Conservation (phyloP, 139 green algal genomes). For the Penium margaritaceum region DNA sequence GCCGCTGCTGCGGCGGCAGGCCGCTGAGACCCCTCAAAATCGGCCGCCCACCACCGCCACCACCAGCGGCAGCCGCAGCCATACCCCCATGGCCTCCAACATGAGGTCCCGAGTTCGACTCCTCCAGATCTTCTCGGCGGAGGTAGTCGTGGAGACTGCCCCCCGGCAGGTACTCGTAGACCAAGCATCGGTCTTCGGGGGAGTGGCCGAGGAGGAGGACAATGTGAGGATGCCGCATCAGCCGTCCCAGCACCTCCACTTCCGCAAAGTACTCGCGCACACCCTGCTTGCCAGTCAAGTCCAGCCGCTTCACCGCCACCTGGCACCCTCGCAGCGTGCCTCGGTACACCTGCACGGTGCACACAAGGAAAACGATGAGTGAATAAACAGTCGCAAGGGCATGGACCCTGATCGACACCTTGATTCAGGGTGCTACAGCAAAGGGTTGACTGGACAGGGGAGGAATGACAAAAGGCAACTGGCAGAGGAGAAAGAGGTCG, state of each 20-base stretch:
- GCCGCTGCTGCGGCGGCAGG: not conserved
- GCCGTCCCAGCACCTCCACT: not conserved
- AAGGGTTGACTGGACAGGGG: no score
- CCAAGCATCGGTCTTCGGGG: not conserved
- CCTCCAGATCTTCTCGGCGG: no score
- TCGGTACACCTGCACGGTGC: not conserved
- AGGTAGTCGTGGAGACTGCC: slow-evolving; percentile 5
- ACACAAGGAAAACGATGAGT: no score
- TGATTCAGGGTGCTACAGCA: no score
- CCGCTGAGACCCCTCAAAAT: not conserved
- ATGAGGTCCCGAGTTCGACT: no score
- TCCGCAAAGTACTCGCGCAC: not conserved
- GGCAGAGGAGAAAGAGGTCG: no score
- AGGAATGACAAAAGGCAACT: no score
- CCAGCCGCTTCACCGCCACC: slow-evolving; percentile 5
- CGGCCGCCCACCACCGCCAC: not conserved
- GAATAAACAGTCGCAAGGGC: no score
- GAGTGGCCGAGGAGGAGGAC: not conserved
- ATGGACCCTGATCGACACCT: no score
- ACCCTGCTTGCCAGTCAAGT: not conserved
- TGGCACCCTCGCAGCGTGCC: not conserved
- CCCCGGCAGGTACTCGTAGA: slow-evolving; percentile 7
- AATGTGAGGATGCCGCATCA: slow-evolving; percentile 5
- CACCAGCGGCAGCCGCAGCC: not conserved
- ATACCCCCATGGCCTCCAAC: not conserved